phyloP scores from a whole-genome alignment of 495 filamentous ascomycete species.

The Hypoxylon fragiforme region DNA sequence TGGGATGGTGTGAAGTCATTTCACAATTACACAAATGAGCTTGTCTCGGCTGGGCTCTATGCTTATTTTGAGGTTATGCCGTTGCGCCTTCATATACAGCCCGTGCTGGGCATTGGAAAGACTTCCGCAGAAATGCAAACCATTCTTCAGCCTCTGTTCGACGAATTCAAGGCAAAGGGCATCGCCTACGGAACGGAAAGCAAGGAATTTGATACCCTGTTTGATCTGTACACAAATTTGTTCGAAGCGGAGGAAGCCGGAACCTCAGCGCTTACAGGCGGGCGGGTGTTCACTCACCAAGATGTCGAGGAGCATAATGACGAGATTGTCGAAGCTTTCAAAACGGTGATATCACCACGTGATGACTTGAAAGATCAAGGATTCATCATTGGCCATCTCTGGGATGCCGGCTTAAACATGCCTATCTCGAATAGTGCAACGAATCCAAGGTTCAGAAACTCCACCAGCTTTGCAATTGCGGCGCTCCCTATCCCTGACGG shows the following conservation, averaged over 20 bases:
- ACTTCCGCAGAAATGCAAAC: constrained; percentile 43
- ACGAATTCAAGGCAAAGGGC: constrained; percentile 44
- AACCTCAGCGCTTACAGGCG: constrained; percentile 48
- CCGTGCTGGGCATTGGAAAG: constrained; percentile 51
- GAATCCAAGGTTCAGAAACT: constrained; percentile 48
- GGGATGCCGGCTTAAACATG: constrained; percentile 49
- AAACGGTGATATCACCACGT: constrained; percentile 33
- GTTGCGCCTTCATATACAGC: constrained; percentile 42
- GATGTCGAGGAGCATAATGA: constrained; percentile 48
- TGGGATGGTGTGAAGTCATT: constrained; percentile 51
- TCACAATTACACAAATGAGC: constrained; percentile 48
- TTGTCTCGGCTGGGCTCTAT: constrained; percentile 49
- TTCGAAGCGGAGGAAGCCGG: constrained; percentile 52
- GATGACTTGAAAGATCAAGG: constrained; percentile 35
- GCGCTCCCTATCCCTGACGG: constrained; percentile 39
- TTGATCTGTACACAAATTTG: constrained; percentile 51
- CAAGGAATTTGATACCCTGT: constrained; percentile 46
- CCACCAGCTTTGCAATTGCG: constrained; percentile 54
- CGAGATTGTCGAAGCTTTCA: constrained; percentile 46
- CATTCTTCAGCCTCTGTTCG: constrained; percentile 50
- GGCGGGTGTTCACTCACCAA: constrained; percentile 47
- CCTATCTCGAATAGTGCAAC: constrained; percentile 41
- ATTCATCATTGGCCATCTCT: constrained; percentile 54
- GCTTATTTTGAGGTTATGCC: constrained; percentile 51
- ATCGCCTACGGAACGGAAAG: constrained; percentile 40